Conservation (phyloP, 2,329 filamentous ascomycete genomes). For the Venturia asperata region DNA sequence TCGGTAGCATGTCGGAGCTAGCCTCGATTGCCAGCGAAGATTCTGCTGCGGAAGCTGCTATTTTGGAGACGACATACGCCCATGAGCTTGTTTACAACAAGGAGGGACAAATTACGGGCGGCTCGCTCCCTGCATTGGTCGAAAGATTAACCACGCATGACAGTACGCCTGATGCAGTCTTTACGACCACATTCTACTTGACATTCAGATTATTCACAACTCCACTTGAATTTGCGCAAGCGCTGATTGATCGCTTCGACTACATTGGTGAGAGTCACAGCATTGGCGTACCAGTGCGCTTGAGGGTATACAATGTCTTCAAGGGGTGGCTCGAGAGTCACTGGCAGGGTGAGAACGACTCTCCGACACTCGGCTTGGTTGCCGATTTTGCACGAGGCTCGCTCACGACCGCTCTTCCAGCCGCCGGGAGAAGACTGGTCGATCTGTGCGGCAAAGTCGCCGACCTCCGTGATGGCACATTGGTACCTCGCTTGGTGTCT, state of each 20-base stretch:
- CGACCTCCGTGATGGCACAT: slow-evolving; percentile 56
- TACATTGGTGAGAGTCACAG: slow-evolving; percentile 74
- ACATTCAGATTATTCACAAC: slow-evolving; percentile 92
- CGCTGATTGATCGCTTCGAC: slow-evolving; percentile 84
- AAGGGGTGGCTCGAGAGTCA: slow-evolving; percentile 97
- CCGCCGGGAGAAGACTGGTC: slow-evolving; percentile 69
- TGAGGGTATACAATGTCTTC: slow-evolving; percentile 92
- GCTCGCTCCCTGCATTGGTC: slow-evolving; percentile 82
- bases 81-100: slow-evolving; percentile 92
- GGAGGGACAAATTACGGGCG: slow-evolving; percentile 89
- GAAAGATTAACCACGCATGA: slow-evolving; percentile 91
- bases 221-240: slow-evolving; percentile 68
- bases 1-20: slow-evolving; percentile 58
- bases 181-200: slow-evolving; percentile 90
- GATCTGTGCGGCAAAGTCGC: slow-evolving; percentile 76
- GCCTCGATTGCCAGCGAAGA: slow-evolving; percentile 63
- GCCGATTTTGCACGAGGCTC: slow-evolving; percentile 70
- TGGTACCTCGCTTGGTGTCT: slow-evolving; percentile 76
- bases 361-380: slow-evolving; percentile 67
- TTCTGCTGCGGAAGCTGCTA: slow-evolving; percentile 68
- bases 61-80: slow-evolving; percentile 87
- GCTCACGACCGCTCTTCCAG: slow-evolving; percentile 61
- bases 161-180: slow-evolving; percentile 82
- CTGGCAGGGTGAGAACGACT: slow-evolving; percentile 79
- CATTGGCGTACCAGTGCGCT: slow-evolving; percentile 70